Conservation (phyloP, 805 yeast species). For the Saturnispora zaruensis region DNA sequence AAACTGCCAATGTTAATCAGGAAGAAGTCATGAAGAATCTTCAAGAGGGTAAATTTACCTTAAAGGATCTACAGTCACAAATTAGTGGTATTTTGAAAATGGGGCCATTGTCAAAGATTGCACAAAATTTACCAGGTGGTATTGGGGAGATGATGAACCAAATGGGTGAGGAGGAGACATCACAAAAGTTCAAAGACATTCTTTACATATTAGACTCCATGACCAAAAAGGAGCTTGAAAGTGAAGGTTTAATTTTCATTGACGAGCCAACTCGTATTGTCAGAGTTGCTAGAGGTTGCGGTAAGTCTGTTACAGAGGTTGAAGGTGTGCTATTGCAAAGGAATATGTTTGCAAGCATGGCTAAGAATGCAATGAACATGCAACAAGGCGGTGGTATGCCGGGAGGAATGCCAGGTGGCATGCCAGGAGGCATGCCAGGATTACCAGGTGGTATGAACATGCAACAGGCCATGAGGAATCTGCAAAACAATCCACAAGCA, state of each 20-base stretch:
- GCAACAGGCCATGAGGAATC: constrained; percentile 9
- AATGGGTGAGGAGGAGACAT: constrained; percentile 87
- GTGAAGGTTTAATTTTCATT: constrained; percentile 75
- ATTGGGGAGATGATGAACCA: constrained; percentile 75
- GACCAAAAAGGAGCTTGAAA: constrained; percentile 85
- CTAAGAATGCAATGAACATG: constrained; percentile 58
- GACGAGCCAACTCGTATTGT: constrained; percentile 79
- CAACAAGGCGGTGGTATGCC: constrained; percentile 42
- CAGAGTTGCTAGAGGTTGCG: constrained; percentile 91
- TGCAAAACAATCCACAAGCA: constrained; percentile 9
- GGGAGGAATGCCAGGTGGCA: constrained; percentile 24
- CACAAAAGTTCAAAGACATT: constrained; percentile 77
- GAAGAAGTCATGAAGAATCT: constrained; percentile 86
- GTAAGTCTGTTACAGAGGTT: constrained; percentile 85
- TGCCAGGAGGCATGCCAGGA: constrained; percentile 4
- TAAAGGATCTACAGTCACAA: constrained; percentile 86
- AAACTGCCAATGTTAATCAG: constrained; percentile 78
- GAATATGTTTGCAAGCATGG: constrained; percentile 91
- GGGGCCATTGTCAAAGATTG: constrained; percentile 94
- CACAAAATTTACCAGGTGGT: constrained; percentile 91
- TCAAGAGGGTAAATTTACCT: constrained; percentile 89
- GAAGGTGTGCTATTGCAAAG: constrained; percentile 89
- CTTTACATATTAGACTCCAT: constrained; percentile 89
- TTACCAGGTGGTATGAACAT: constrained; percentile 10
- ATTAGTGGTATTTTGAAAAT: constrained; percentile 91